Percentiles rank a stretch among this genome's conserved stretches.
Conservation (phyloP, 2,329 filamentous ascomycete species). For the Alternaria brassicicola region DNA sequence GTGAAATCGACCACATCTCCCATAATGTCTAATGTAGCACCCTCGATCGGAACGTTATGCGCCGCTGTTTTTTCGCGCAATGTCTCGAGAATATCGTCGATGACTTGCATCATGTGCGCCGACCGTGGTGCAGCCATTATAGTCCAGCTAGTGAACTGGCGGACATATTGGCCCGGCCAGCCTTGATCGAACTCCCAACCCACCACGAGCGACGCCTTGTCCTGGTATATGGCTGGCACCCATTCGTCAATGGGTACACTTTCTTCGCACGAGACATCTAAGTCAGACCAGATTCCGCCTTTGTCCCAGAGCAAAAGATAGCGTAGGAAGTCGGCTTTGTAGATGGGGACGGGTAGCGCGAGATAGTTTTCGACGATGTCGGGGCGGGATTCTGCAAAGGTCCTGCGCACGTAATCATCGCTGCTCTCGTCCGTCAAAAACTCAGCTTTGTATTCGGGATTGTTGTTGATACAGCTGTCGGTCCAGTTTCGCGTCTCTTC, state of each 20-base stretch:
- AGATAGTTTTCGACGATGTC: slow-evolving; percentile 49
- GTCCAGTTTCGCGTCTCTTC: slow-evolving; percentile 40
- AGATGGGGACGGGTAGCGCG: slow-evolving; percentile 46
- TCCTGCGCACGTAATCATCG: slow-evolving; percentile 41
- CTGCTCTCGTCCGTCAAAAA: slow-evolving; percentile 41
- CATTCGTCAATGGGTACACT: slow-evolving; percentile 40
- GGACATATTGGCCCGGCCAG: slow-evolving; percentile 20
- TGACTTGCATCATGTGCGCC: slow-evolving; percentile 32
- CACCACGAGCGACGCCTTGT: slow-evolving; percentile 43
- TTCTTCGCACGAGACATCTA: slow-evolving; percentile 49
- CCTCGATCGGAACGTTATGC: slow-evolving; percentile 20
- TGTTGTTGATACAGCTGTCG: slow-evolving; percentile 38
- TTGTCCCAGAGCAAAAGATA: slow-evolving; percentile 51
- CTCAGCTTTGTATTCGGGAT: slow-evolving; percentile 37
- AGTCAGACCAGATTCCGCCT: slow-evolving; percentile 53
- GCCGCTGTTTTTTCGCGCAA: slow-evolving; percentile 18
- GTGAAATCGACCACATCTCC: slow-evolving; percentile 41
- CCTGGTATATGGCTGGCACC: slow-evolving; percentile 45
- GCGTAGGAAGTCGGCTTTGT: slow-evolving; percentile 53
- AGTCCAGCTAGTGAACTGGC: slow-evolving; percentile 42
- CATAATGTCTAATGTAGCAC: slow-evolving; percentile 27
- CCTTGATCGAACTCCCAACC: slow-evolving; percentile 50
- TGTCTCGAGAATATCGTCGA: slow-evolving; percentile 35
- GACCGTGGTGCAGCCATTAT: slow-evolving; percentile 36
- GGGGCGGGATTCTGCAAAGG: slow-evolving; percentile 41